Evolutionary conservation across 306 rosid species (phyloP).

Genomic region (Sophora flavescens): DNA sequence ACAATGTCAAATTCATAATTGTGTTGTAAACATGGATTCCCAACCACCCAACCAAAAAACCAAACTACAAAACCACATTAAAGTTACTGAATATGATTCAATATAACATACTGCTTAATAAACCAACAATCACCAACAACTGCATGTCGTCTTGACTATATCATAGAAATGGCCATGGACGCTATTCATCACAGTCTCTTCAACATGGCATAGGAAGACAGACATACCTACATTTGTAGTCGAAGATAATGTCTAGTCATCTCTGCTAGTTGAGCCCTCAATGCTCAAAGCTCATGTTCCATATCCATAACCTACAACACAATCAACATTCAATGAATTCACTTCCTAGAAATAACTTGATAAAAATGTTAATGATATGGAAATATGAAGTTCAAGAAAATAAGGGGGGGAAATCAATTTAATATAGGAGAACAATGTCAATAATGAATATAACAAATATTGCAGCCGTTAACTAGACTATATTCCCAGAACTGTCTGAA

Average conservation of each 20-base stretch:
- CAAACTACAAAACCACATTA: not conserved
- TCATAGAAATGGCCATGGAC: not conserved
- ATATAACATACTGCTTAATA: conserved; percentile 20
- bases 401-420: conserved; percentile 19
- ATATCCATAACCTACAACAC: conserved; percentile 92
- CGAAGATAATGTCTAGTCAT: conserved; percentile 83
- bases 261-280: conserved; percentile 89
- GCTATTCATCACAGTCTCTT: conserved; percentile 4
- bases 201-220: conserved; percentile 34
- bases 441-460: not conserved
- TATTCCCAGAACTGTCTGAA: not conserved
- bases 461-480: conserved; percentile 1
- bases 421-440: not conserved
- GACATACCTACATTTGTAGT: conserved; percentile 87
- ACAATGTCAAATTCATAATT: not conserved
- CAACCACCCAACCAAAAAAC: conserved; percentile 15
- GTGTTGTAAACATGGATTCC: conserved; percentile 1
- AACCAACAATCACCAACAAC: conserved; percentile 14
- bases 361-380: conserved; percentile 25
- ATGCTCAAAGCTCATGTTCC: conserved; percentile 95
- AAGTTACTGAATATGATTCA: conserved; percentile 4
- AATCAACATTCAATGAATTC: conserved; percentile 40
- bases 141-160: conserved; percentile 15
- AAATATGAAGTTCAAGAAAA: conserved; percentile 35
- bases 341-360: conserved; percentile 36